Evolutionary conservation across 768 basidiomycete species (phyloP), one percentile per base, ranked within the genome.

Genomic region (Calocybe indica): DNA sequence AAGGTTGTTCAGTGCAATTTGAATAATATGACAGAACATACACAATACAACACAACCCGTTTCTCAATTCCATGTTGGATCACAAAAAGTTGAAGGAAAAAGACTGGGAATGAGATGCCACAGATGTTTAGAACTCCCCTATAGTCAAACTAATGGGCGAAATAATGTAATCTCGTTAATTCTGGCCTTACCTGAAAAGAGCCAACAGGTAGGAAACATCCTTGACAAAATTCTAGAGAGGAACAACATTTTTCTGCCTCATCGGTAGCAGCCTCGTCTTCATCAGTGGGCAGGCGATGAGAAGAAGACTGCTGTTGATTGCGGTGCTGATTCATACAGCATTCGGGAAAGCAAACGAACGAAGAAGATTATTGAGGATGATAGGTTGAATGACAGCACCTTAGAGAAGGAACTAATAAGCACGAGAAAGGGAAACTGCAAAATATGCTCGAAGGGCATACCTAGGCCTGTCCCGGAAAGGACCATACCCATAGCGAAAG

Each of bases 301-400:
- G 39, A 13, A 72, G 53, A 7, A 70, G 55, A 9, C 53, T 40
- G 7, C 60, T 51, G 46, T 67, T 70, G 39, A 71, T 49, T 5
- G 52, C 54, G 8, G 65, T 68, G 48, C 69, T 70, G 15, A 66
- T 62, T 7, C 68, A 60, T 29, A 71, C 64, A 6, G 65, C 69
- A 14, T 64, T 65, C 22, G 65, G 62, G 48, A 71, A 72, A 5
- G 69, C 71, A 33, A 70, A 41, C 1, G 46, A 45, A 22, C 64
- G 55, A 48, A 62, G 56, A 42, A 70, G 30, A 13, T 15, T 64
- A 55, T 83, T 82, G 34, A 84, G 59, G 66, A 81, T 70, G 53
- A 80, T 76, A 1, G 78, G 77, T 47, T 79, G 77, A 5, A 80
- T 46, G 22, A 76, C 67, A 22, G 77, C 77, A 6, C 81, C 79